Evolutionary conservation across 2,329 filamentous ascomycete genomes (phyloP).

Genomic region (Sphaerulina populicola): DNA sequence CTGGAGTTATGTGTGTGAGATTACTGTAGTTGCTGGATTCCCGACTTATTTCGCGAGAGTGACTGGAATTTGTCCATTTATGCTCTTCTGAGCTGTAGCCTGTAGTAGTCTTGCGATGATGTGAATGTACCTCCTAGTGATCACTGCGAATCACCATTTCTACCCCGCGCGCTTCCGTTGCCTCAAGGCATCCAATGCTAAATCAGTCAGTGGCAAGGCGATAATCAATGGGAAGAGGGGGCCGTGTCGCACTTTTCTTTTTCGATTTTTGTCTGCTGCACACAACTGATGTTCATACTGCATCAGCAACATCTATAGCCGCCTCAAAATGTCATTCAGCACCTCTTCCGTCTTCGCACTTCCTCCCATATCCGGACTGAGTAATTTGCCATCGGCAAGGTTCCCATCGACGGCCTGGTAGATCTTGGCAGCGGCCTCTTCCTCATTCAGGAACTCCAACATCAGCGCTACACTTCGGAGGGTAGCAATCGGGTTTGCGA

Average conservation of each 20-base stretch:
- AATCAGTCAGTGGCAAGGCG: too few species aligned
- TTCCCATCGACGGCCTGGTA: slow-evolving; percentile 88
- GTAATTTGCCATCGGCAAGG: slow-evolving; percentile 68
- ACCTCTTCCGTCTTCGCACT: slow-evolving; percentile 79
- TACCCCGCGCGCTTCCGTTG: too few species aligned
- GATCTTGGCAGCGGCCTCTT: slow-evolving; percentile 77
- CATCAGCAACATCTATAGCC: slow-evolving; percentile 50
- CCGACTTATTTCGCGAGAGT: too few species aligned
- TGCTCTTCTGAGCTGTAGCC: too few species aligned
- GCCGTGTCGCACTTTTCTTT: not conserved
- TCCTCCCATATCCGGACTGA: slow-evolving; percentile 87
- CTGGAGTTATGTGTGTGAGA: slow-evolving; percentile 30
- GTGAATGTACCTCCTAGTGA: too few species aligned
- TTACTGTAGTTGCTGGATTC: slow-evolving; percentile 1
- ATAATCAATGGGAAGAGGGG: too few species aligned
- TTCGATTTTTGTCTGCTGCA: not conserved
- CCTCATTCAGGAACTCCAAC: slow-evolving; percentile 89
- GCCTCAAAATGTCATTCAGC: slow-evolving; percentile 73
- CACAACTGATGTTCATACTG: not conserved
- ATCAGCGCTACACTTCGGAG: slow-evolving; percentile 84
- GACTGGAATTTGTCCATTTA: too few species aligned
- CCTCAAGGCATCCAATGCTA: too few species aligned
- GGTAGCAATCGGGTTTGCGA: slow-evolving; percentile 95
- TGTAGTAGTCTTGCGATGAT: too few species aligned
- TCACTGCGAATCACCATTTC: too few species aligned